phyloP scores from a whole-genome alignment of 768 basidiomycete species.

The Rhodosporidiobolus odoratus region DNA sequence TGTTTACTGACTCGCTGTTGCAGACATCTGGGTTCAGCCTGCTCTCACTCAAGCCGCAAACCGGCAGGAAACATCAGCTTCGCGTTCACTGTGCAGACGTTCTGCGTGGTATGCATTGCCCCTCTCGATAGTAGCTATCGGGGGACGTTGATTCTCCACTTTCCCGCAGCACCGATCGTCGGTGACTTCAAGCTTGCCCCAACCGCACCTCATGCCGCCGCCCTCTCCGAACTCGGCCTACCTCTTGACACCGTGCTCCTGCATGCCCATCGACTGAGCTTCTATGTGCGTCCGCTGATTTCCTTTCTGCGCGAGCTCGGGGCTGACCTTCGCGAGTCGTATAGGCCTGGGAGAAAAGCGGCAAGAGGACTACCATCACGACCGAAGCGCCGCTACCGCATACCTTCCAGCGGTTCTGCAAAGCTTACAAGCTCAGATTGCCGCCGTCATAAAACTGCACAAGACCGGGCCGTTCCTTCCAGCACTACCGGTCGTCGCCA shows the following conservation, averaged over 20 bases:
- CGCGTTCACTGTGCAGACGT: constrained; percentile 29
- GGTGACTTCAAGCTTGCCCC: constrained; percentile 33
- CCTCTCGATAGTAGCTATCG: no score
- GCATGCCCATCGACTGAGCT: constrained; percentile 8
- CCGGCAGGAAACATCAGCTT: constrained; percentile 36
- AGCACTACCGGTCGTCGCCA: no score
- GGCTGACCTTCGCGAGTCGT: neutral
- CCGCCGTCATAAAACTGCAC: neutral
- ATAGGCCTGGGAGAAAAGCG: constrained; percentile 20
- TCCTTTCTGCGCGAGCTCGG: no score
- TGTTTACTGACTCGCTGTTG: neutral
- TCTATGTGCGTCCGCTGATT: neutral
- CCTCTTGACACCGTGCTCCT: constrained; percentile 21
- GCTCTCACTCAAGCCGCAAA: constrained; percentile 15
- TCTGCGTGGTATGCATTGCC: constrained; percentile 8
- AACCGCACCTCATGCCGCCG: constrained; percentile 8
- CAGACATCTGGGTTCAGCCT: neutral
- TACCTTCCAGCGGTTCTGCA: constrained; percentile 22
- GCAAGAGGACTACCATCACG: constrained; percentile 12
- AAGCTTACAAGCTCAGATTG: constrained; percentile 20
- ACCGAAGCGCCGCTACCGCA: neutral
- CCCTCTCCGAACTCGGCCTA: constrained; percentile 14
- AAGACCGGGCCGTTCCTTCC: no score
- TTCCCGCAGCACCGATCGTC: constrained; percentile 28
- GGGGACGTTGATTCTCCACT: accelerated